Conservation (phyloP, 352 stramenopile species). For the Phytophthora macrochlamydospora region DNA sequence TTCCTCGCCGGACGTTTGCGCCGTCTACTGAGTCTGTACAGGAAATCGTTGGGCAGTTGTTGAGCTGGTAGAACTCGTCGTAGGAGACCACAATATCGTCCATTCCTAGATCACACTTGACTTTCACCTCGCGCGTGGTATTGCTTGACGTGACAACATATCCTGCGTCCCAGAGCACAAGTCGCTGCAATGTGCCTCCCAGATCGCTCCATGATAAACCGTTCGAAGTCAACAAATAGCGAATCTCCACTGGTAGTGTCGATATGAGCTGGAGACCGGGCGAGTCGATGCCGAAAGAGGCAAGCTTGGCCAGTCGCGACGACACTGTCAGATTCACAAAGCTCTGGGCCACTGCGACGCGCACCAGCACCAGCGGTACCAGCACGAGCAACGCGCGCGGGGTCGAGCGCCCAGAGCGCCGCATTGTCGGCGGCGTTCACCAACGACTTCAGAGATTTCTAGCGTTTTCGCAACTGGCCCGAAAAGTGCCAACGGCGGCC, state of each 20-base stretch:
- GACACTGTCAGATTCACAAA: conserved; percentile 30
- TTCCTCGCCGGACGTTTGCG: conserved; percentile 15
- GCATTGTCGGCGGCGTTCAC: conserved; percentile 16
- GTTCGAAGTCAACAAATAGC: conserved; percentile 26
- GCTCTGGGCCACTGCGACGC: conserved; percentile 8
- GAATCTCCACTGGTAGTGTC: conserved; percentile 36
- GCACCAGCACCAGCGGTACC: conserved; percentile 7
- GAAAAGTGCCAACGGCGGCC: conserved; percentile 9
- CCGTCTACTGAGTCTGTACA: conserved; percentile 23
- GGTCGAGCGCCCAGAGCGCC: not conserved
- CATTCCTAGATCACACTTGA: conserved; percentile 49
- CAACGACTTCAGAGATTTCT: conserved; percentile 1
- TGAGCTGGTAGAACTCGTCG: conserved; percentile 31
- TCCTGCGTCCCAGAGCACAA: conserved; percentile 63
- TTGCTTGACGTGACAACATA: conserved; percentile 39
- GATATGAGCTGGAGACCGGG: conserved; percentile 30
- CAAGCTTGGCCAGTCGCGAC: conserved; percentile 31
- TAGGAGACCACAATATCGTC: conserved; percentile 42
- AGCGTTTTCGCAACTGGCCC: conserved; percentile 30
- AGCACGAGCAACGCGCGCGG: conserved; percentile 3
- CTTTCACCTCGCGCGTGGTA: conserved; percentile 28
- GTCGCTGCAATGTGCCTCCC: conserved; percentile 50
- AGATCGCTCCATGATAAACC: conserved; percentile 41
- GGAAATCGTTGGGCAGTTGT: conserved; percentile 28
- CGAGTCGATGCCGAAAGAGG: conserved; percentile 33